phyloP scores from a whole-genome alignment of 139 green algal genomes.

The Yamagishiella unicocca region DNA sequence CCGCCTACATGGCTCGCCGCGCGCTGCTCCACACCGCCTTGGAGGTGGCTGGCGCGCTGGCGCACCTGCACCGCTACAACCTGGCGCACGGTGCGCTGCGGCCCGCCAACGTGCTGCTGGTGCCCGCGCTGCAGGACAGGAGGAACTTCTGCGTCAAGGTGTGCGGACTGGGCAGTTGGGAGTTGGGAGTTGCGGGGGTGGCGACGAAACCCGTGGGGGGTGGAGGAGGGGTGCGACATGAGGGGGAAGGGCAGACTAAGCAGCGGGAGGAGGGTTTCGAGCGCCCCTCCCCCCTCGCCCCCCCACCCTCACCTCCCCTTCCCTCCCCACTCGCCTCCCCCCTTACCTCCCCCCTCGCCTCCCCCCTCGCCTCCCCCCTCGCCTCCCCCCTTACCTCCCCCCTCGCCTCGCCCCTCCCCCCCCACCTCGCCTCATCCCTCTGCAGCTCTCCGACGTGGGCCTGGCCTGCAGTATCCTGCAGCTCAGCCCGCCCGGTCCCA shows the following conservation, averaged over 20 bases:
- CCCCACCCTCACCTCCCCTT: too few relatives aligned
- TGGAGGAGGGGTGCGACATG: too few relatives aligned
- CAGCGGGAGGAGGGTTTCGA: too few relatives aligned
- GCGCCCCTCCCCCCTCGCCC: too few relatives aligned
- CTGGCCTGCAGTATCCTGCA: background rate
- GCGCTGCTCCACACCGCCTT: slow-evolving; percentile 26
- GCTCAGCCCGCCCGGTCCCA: background rate
- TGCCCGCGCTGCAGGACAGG: background rate
- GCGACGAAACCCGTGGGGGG: too few relatives aligned
- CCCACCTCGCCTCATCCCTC: background rate
- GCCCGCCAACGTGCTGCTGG: slow-evolving; percentile 29
- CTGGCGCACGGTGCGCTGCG: slow-evolving; percentile 7
- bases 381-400: background rate
- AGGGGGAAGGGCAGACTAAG: too few relatives aligned
- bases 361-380: too few relatives aligned
- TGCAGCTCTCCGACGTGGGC: slow-evolving; percentile 7
- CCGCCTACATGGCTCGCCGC: slow-evolving; percentile 43
- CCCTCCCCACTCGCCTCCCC: background rate
- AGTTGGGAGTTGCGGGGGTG: background rate
- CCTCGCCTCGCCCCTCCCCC: background rate
- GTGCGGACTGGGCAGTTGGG: background rate
- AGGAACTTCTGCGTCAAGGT: slow-evolving; percentile 38
- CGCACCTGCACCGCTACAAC: slow-evolving; percentile 1
- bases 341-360: background rate
- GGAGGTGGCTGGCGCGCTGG: slow-evolving; percentile 28